Evolutionary conservation across 179 eudicot species (phyloP), one percentile per base, ranked within the genome.

Genomic region (Sideroxylon spinosum): DNA sequence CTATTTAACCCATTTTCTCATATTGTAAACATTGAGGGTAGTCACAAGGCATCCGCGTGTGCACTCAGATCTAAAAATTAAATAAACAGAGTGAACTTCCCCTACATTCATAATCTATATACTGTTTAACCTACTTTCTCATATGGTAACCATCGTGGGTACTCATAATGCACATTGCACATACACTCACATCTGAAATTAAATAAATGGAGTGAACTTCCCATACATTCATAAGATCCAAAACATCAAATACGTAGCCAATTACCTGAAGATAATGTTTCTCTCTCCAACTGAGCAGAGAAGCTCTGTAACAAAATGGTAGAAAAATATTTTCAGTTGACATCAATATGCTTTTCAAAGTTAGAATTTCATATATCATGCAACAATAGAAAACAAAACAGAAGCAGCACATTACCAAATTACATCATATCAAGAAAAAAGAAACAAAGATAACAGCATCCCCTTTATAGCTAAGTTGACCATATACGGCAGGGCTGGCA

Each of bases 271-370:
- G 82, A 79, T 84, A 95, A 84, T 68, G 91, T 89, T 73, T 95
- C 99, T 83, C 85, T 92, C 89, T 94, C 99, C 81, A 95, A 82
- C 89, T 92, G 98, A 65, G 91, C 97, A 79, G 93, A 88, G 79
- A 88, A 91, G 87, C 84, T 95, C 98, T 95, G 97, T 79, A 86
- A 81, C 23, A 80, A 73, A 75, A 81, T 49, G 74, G 73, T 44
- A 77, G 44, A 78, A 8, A 76, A 55, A 29, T 29, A 55, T 67
- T 12, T 44, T 77, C 28, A 78, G 74, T 32, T 66, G 28, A 66
- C 23, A 62, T 61, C 52, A 12, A 61, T 22, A 9, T n/a, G 37
- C 29, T 28, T 48, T 74, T 74, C 29, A n/a, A 8, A 66, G 22
- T n/a, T 63, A 52, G 11, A 23, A 29, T 63, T 64, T 12, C 2